Percentiles rank a stretch among this genome's conserved stretches.
Conservation (phyloP, 805 yeast genomes). For the Saccharomyces paradoxus region DNA sequence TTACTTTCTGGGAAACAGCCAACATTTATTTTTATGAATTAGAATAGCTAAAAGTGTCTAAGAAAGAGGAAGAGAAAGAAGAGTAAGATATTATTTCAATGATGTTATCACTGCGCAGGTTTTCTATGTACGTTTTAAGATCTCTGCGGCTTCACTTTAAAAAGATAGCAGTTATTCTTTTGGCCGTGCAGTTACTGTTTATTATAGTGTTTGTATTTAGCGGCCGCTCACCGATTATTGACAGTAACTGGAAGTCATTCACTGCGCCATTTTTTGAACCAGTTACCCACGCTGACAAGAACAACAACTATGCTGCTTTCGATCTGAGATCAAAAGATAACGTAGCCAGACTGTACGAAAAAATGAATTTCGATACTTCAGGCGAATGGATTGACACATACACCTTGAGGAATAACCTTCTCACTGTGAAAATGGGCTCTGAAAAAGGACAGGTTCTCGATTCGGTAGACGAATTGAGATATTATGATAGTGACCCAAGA, state of each 20-base stretch:
- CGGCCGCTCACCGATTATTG: not conserved
- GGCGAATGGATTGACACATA: constrained; percentile 18
- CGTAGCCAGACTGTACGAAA: constrained; percentile 9
- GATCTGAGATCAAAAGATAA: not conserved
- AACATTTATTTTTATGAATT: not conserved
- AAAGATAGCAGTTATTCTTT: not conserved
- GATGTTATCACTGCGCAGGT: not conserved
- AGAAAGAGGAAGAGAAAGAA: not conserved
- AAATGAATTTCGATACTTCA: constrained; percentile 14
- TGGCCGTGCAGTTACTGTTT: not conserved
- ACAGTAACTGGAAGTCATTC: not conserved
- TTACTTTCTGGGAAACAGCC: not conserved
- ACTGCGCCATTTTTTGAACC: not conserved
- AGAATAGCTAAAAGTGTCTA: not conserved
- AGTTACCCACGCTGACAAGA: not conserved
- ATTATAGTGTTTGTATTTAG: not conserved
- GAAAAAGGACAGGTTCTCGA: constrained; percentile 9
- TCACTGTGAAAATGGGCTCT: constrained; percentile 16
- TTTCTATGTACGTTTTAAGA: not conserved
- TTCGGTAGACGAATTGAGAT: constrained; percentile 23
- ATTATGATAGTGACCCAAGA: constrained; percentile 52
- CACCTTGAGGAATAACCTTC: constrained; percentile 13
- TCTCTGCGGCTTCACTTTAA: not conserved
- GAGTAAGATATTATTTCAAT: not conserved
- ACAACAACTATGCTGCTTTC: not conserved